A percentile compares a stretch with the other conserved stretches of the same genome.
phyloP scores from a whole-genome alignment of 192 early-diverging fungal species.

The Neocallimastix lanati region DNA sequence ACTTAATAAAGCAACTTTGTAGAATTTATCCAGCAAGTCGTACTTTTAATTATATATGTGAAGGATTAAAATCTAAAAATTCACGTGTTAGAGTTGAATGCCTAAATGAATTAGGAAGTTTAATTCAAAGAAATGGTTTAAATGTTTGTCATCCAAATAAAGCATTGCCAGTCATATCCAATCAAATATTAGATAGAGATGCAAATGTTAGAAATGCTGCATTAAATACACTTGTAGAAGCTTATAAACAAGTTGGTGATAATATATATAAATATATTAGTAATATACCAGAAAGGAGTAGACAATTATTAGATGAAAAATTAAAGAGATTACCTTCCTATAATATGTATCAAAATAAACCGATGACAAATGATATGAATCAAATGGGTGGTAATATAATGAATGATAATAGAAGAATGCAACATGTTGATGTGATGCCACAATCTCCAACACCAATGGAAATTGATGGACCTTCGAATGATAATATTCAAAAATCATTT shows the following conservation, averaged over 20 bases:
- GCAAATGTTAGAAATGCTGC: conserved; percentile 63
- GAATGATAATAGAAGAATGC: background rate
- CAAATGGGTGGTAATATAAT: background rate
- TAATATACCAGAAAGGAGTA: conserved; percentile 60
- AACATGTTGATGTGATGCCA: background rate
- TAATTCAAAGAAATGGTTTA: conserved; percentile 55
- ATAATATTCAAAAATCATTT: conserved; percentile 3
- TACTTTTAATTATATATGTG: conserved; percentile 49
- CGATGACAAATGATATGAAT: background rate
- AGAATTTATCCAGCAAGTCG: conserved; percentile 63
- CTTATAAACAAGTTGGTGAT: conserved; percentile 56
- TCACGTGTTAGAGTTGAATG: conserved; percentile 62
- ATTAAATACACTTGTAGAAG: conserved; percentile 48
- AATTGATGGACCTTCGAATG: conserved; percentile 2
- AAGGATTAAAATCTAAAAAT: conserved; percentile 59
- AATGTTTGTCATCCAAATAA: conserved; percentile 46
- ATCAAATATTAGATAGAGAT: conserved; percentile 62
- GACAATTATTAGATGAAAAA: conserved; percentile 58
- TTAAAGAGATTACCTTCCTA: conserved; percentile 34
- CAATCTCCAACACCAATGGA: conserved; percentile 5
- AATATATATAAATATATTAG: conserved; percentile 51
- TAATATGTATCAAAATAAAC: background rate
- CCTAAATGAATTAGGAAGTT: conserved; percentile 51
- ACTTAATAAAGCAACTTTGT: conserved; percentile 48
- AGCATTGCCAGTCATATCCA: conserved; percentile 47